These are phyloP conservation scores for Xylariomycetidae sp. DNA, from an alignment of 2,329 filamentous ascomycete genomes.

Conservation along the genomic window DNA sequence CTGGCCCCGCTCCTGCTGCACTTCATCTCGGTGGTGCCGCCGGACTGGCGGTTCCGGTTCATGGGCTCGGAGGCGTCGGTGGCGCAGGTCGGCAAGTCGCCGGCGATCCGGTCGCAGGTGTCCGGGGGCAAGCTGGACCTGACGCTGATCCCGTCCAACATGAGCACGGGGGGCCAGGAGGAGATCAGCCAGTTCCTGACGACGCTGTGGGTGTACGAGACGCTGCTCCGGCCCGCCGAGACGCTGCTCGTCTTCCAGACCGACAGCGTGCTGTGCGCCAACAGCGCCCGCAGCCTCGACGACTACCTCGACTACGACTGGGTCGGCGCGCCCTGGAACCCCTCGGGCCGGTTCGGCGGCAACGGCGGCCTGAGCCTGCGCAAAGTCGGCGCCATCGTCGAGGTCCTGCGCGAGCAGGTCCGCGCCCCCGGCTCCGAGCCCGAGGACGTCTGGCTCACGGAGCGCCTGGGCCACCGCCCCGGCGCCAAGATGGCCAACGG, in stretches of 20 bases:
- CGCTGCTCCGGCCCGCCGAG: slow-evolving; percentile 45
- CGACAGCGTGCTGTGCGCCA: slow-evolving; percentile 53
- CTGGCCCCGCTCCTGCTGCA: slow-evolving; percentile 46
- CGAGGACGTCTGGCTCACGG: slow-evolving; percentile 53
- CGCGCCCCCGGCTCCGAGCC: slow-evolving; percentile 46
- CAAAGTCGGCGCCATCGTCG: slow-evolving; percentile 45
- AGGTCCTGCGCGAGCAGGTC: slow-evolving; percentile 43
- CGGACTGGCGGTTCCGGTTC: slow-evolving; percentile 52
- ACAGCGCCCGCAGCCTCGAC: slow-evolving; percentile 45
- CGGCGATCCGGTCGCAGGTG: slow-evolving; percentile 44
- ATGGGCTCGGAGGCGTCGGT: slow-evolving; percentile 46
- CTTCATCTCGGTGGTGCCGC: slow-evolving; percentile 47
- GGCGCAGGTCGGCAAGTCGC: slow-evolving; percentile 38
- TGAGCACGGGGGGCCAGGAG: slow-evolving; percentile 43
- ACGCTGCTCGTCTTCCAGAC: slow-evolving; percentile 51
- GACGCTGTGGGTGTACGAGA: slow-evolving; percentile 47
- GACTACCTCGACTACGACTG: slow-evolving; percentile 52
- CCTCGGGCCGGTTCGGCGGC: slow-evolving; percentile 42
- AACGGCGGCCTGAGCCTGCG: slow-evolving; percentile 52
- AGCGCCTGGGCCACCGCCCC: slow-evolving; percentile 42
- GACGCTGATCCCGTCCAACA: slow-evolving; percentile 42
- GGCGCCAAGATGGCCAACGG: slow-evolving; percentile 41
- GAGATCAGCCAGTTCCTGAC: slow-evolving; percentile 45
- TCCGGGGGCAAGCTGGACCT: slow-evolving; percentile 48
- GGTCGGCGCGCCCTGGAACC: slow-evolving; percentile 44